Evolutionary conservation across 305 asterid genomes (phyloP).

Genomic region (Lippia alba): DNA sequence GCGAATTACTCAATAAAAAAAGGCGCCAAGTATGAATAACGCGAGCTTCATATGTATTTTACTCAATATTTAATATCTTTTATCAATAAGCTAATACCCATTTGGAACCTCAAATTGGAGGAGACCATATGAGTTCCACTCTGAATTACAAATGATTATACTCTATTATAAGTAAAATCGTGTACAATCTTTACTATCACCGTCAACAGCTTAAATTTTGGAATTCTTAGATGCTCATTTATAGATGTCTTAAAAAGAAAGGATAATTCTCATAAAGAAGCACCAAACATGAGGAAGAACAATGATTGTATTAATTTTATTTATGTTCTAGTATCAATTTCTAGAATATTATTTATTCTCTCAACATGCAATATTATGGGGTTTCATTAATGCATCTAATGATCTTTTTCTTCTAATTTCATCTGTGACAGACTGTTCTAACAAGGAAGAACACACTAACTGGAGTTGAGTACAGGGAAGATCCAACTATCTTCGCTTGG

Average conservation of each 20-base stretch:
- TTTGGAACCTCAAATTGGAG: not conserved
- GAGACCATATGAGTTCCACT: not conserved
- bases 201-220: too few relatives aligned
- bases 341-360: not conserved
- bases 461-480: constrained; percentile 85
- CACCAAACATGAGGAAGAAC: constrained; percentile 3
- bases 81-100: not conserved
- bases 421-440: constrained; percentile 73
- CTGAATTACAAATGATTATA: not conserved
- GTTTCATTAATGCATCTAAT: not conserved
- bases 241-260: too few relatives aligned
- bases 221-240: too few relatives aligned
- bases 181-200: not conserved
- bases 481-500: constrained; percentile 96
- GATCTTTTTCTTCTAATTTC: constrained; percentile 10
- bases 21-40: too few relatives aligned
- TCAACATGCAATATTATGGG: not conserved
- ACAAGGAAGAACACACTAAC: constrained; percentile 90
- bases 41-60: too few relatives aligned
- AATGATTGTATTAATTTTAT: not conserved
- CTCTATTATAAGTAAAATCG: not conserved
- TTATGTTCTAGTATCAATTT: not conserved
- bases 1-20: too few relatives aligned
- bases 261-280: not conserved
- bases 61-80: not conserved